Conservation (phyloP, 2,329 filamentous ascomycete genomes). For the Zelopaecilomyces penicillatus region DNA sequence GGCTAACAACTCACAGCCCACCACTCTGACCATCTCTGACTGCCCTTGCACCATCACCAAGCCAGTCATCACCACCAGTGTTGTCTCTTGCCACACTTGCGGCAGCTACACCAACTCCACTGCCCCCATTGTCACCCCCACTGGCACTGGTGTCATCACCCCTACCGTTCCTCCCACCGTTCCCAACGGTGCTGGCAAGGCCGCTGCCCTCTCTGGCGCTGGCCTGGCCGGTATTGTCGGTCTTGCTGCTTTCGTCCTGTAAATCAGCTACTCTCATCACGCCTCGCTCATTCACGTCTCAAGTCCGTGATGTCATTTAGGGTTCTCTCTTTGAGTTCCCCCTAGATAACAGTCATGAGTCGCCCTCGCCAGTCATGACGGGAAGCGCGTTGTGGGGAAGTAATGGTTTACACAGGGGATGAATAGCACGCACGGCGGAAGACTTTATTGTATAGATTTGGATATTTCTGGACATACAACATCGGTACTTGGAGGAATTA, state of each 20-base stretch:
- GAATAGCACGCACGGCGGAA: constrained; percentile 8
- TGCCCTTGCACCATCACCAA: constrained; percentile 62
- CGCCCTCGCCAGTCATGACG: constrained; percentile 30
- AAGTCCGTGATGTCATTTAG: not conserved
- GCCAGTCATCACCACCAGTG: constrained; percentile 45
- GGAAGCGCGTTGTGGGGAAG: constrained; percentile 24
- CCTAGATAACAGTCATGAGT: constrained; percentile 22
- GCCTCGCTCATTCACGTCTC: constrained; percentile 27
- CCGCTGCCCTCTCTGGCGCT: constrained; percentile 47
- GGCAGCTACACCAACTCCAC: constrained; percentile 23
- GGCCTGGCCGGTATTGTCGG: constrained; percentile 53
- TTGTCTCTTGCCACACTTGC: constrained; percentile 46
- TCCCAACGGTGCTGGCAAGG: constrained; percentile 48
- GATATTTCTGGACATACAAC: constrained; percentile 29
- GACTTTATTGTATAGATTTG: constrained; percentile 28
- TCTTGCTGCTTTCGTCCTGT: constrained; percentile 50
- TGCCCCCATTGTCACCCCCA: constrained; percentile 18
- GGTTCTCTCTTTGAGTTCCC: constrained; percentile 25
- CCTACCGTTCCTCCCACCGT: constrained; percentile 24
- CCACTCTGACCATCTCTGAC: constrained; percentile 62
- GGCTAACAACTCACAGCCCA: constrained; percentile 34
- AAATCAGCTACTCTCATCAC: constrained; percentile 34
- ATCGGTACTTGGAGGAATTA: constrained; percentile 10
- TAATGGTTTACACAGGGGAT: constrained; percentile 19
- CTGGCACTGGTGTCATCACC: constrained; percentile 14